Evolutionary conservation across 1,284 basidiomycete genomes (phyloP).

Genomic region (Sanghuangporus sanghuang): DNA sequence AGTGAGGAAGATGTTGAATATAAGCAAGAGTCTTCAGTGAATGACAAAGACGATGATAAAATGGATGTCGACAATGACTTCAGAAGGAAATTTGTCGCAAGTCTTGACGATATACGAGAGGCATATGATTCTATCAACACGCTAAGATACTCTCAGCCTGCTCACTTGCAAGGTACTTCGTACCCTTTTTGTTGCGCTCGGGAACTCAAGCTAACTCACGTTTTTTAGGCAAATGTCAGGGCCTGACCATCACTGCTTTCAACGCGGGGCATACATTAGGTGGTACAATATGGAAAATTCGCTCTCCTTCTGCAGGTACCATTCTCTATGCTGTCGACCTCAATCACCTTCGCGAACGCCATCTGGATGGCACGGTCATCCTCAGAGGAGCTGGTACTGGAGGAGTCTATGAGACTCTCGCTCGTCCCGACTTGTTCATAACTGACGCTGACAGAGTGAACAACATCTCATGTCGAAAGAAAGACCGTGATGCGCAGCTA

Average conservation of each 20-base stretch:
- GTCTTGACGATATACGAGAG: conserved; percentile 83
- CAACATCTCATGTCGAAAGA: conserved; percentile 80
- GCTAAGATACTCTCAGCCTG: conserved; percentile 92
- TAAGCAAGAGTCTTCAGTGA: conserved; percentile 23
- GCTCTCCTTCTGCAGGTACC: conserved; percentile 94
- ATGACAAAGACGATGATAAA: conserved; percentile 26
- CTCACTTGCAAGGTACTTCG: conserved; percentile 82
- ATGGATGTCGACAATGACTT: conserved; percentile 15
- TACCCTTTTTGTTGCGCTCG: conserved; percentile 13
- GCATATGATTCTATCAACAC: conserved; percentile 93
- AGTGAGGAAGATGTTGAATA: conserved; percentile 68
- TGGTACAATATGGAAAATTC: conserved; percentile 97
- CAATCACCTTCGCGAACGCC: conserved; percentile 96
- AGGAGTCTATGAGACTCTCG: conserved; percentile 82
- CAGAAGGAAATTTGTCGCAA: conserved; percentile 65
- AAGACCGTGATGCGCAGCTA: conserved; percentile 87
- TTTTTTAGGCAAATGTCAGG: conserved; percentile 75
- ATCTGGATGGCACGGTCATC: conserved; percentile 91
- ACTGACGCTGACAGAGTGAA: conserved; percentile 86
- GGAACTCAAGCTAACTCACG: conserved; percentile 2
- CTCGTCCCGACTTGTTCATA: conserved; percentile 88
- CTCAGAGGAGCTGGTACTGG: conserved; percentile 59
- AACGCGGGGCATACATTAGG: conserved; percentile 95
- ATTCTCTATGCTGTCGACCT: conserved; percentile 94
- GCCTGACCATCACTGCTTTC: conserved; percentile 93